Evolutionary conservation across 2,329 filamentous ascomycete species (phyloP).

Genomic region (Aphanocladium album): DNA sequence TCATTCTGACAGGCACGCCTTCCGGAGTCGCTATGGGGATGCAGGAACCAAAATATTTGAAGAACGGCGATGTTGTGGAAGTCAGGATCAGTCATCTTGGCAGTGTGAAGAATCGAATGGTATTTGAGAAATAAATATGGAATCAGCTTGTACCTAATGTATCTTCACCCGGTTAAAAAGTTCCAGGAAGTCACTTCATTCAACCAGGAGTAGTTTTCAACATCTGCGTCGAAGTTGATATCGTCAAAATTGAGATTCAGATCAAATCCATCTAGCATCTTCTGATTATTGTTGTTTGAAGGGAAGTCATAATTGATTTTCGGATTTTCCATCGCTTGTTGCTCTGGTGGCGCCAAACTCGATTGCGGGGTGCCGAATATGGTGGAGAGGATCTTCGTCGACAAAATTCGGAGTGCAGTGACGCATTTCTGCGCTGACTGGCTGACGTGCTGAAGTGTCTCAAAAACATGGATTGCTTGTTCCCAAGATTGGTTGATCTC

Average conservation of each 20-base stretch:
- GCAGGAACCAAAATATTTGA: slow-evolving; percentile 37
- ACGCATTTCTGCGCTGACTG: slow-evolving; percentile 29
- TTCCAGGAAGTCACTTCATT: slow-evolving; percentile 29
- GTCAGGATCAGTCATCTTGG: slow-evolving; percentile 35
- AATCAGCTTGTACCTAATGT: background rate
- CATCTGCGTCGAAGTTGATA: slow-evolving; percentile 26
- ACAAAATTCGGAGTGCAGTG: slow-evolving; percentile 30
- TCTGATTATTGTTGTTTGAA: background rate
- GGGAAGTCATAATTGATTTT: background rate
- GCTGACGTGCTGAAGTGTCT: slow-evolving; percentile 29
- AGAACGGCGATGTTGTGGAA: slow-evolving; percentile 39
- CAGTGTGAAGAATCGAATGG: slow-evolving; percentile 34
- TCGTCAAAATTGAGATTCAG: slow-evolving; percentile 24
- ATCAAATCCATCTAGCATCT: background rate
- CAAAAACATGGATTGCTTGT: slow-evolving; percentile 28
- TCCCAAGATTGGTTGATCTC: slow-evolving; percentile 28
- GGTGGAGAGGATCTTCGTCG: slow-evolving; percentile 24
- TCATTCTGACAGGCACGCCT: slow-evolving; percentile 45
- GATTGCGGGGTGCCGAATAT: background rate
- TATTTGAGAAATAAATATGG: slow-evolving; percentile 23
- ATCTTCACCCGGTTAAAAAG: slow-evolving; percentile 20
- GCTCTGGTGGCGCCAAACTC: background rate
- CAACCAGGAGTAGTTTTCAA: slow-evolving; percentile 29
- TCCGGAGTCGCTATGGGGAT: slow-evolving; percentile 44
- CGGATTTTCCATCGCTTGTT: background rate